Evolutionary conservation across 768 basidiomycete genomes (phyloP).

Genomic region (Mycena sanguinolenta): DNA sequence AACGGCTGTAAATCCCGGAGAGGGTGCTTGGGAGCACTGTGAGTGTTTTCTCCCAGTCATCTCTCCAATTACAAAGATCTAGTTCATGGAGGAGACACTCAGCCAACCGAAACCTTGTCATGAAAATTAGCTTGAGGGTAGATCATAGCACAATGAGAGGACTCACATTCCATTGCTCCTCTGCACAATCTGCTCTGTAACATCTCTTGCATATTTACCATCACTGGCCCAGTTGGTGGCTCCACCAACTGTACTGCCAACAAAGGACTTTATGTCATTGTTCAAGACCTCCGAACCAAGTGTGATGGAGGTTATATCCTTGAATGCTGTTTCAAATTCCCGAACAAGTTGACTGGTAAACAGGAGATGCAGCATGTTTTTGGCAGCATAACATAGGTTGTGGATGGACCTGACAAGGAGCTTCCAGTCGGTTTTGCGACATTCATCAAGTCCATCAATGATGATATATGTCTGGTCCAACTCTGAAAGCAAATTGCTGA

Average conservation of each 20-base stretch:
- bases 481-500: too few relatives aligned
- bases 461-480: too few relatives aligned
- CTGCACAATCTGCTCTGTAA: too few relatives aligned
- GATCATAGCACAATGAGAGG: not conserved
- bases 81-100: not conserved
- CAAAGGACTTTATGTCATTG: not conserved
- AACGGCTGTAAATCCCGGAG: not conserved
- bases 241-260: not conserved
- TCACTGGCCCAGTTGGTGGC: too few relatives aligned
- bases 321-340: not conserved
- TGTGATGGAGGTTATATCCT: not conserved
- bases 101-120: not conserved
- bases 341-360: not conserved
- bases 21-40: not conserved
- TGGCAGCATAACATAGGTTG: too few relatives aligned
- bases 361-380: not conserved
- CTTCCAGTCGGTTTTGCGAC: not conserved
- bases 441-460: too few relatives aligned
- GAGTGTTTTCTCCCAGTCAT: not conserved
- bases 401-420: not conserved
- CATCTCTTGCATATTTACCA: too few relatives aligned
- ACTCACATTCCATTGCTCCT: too few relatives aligned
- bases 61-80: not conserved
- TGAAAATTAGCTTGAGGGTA: not conserved
- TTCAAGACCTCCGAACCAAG: not conserved